A percentile compares a stretch with the other conserved stretches of the same genome.
These are phyloP conservation scores for Thelephora ganbajun DNA, from an alignment of 768 basidiomycete species.

Conservation along the genomic window DNA sequence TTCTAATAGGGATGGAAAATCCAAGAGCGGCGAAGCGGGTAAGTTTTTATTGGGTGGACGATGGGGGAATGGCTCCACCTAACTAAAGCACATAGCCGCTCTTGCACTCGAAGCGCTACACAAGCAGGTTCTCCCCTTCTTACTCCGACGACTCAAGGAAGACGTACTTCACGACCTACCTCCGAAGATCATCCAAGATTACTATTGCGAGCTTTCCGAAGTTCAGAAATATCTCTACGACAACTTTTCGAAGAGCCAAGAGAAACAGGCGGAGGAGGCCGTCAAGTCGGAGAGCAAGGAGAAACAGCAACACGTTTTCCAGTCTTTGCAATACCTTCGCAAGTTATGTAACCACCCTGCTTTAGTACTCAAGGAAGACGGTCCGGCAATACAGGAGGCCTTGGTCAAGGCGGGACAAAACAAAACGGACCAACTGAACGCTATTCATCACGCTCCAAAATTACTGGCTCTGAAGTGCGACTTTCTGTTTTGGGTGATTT, in stretches of 20 bases:
- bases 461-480: constrained; percentile 77
- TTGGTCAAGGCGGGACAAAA: constrained; percentile 41
- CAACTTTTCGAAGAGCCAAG: constrained; percentile 76
- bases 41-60: constrained; percentile 15
- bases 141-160: constrained; percentile 91
- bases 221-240: constrained; percentile 92
- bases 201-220: constrained; percentile 94
- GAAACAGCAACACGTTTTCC: constrained; percentile 83
- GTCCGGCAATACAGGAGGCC: constrained; percentile 40
- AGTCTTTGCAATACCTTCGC: constrained; percentile 89
- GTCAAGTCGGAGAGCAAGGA: constrained; percentile 32
- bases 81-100: constrained; percentile 43
- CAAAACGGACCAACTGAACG: constrained; percentile 34
- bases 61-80: constrained; percentile 1
- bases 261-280: constrained; percentile 50
- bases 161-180: constrained; percentile 92
- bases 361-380: constrained; percentile 68
- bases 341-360: constrained; percentile 98
- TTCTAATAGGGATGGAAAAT: constrained; percentile 88
- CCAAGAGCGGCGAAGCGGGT: constrained; percentile 92
- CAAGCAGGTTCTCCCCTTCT: constrained; percentile 98
- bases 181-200: constrained; percentile 99
- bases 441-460: constrained; percentile 90
- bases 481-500: background rate
- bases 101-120: constrained; percentile 91